A percentile compares a stretch with the other conserved stretches of the same genome.
Evolutionary conservation across 345 rosid species (phyloP).

Genomic region (Citrus trifoliata): DNA sequence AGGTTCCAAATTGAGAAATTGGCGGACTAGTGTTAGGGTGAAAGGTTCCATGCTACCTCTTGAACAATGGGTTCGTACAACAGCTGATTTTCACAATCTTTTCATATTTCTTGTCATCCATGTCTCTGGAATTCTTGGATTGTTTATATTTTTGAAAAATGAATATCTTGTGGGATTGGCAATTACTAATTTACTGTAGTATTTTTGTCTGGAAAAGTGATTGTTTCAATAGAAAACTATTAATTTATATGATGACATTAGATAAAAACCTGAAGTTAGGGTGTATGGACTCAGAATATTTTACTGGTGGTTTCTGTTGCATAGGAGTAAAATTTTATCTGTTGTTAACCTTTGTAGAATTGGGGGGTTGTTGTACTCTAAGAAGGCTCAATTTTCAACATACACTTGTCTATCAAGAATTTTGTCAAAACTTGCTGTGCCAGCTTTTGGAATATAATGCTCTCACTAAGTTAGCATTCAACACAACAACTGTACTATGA

Average conservation of each 20-base stretch:
- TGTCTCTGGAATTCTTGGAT: constrained; percentile 9
- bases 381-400: background rate
- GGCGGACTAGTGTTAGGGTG: constrained; percentile 84
- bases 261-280: background rate
- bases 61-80: constrained; percentile 89
- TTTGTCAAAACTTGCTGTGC: background rate
- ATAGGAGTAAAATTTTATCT: background rate
- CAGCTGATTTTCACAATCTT: constrained; percentile 6
- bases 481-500: background rate
- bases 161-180: background rate
- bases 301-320: background rate
- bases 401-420: background rate
- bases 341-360: background rate
- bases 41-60: constrained; percentile 83
- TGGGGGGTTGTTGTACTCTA: background rate
- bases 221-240: background rate
- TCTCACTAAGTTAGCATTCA: background rate
- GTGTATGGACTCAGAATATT: background rate
- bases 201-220: background rate
- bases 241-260: background rate
- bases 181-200: background rate
- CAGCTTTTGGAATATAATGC: background rate
- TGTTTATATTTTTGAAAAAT: background rate
- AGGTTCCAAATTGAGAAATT: constrained; percentile 80
- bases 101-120: constrained; percentile 2